Base-by-base conservation (phyloP, 108 stramenopile genomes). In the Conticribra weissflogii region DNA sequence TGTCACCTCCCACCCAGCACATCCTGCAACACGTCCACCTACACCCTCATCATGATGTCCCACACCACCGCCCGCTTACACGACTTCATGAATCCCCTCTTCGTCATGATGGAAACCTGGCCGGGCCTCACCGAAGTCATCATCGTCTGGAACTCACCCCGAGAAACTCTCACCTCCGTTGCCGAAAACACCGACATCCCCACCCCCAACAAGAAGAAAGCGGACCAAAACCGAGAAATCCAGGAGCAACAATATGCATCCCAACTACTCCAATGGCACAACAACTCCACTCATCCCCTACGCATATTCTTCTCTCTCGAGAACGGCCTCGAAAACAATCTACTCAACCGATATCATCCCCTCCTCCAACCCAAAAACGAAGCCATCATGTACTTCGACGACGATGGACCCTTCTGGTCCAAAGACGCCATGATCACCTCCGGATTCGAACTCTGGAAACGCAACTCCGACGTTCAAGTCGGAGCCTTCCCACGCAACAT, bases 261-360 rank as follows among this genome's bases (percentile, higher is more conserved):
- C 59, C 58, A 75, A 48, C 27, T 92, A 28, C 77, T 92, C 0
- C 49, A 73, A n/a, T 79, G 77, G 81, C 55, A 82, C 52, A 25
- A 68, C 15, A 63, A 85, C 76, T n/a, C 74, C 18, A 45, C 56
- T 49, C 76, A 80, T 59, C 75, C 78, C 19, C 52, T 95, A 19
- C 85, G 94, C 8, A 86, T 95, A 41, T 89, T 90, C 51, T 95
- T 88, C 78, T 88, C 94, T 2, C 70, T 92, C 12, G 79, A 89
- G 55, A 71, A 86, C 33, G 88, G 88, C 18, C 81, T 90, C 21
- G 60, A 79, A 4, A 96, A 92, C 54, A 90, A 91, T 76, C 63
- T 96, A 27, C 76, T 96, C 58, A 96, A 96, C 81, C 84, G 94
- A 27, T 96, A 96, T 66, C 90, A 93, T 81, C 94, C 94, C 15